Evolutionary conservation across 2,329 filamentous ascomycete genomes (phyloP).

Genomic region (Monosporascus sp.): DNA sequence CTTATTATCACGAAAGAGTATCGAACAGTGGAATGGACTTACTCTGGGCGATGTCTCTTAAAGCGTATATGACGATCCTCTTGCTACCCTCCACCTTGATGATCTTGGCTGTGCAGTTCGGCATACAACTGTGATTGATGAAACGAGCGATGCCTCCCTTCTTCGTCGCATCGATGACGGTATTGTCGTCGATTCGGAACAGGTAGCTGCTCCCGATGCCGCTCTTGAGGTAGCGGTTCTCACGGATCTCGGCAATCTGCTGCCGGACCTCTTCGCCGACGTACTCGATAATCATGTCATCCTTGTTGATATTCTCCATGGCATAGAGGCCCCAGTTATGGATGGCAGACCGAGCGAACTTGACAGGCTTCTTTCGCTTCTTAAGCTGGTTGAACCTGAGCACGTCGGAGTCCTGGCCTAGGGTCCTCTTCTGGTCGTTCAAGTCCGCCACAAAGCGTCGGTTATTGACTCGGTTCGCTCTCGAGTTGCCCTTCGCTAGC

Average conservation of each 20-base stretch:
- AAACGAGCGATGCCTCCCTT: constrained; percentile 97
- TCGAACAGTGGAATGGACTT: constrained; percentile 37
- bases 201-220: constrained; percentile 96
- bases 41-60: constrained; percentile 94
- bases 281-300: constrained; percentile 99
- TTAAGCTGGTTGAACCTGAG: constrained; percentile 98
- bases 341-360: constrained; percentile 94
- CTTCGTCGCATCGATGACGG: constrained; percentile 96
- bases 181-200: constrained; percentile 96
- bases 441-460: constrained; percentile 91
- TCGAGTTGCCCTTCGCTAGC: constrained; percentile 81
- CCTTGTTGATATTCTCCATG: constrained; percentile 93
- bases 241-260: constrained; percentile 93
- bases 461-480: constrained; percentile 92
- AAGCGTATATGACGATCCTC: constrained; percentile 96
- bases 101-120: constrained; percentile 98
- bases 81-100: constrained; percentile 98
- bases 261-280: constrained; percentile 96
- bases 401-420: constrained; percentile 80
- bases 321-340: constrained; percentile 99
- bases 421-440: constrained; percentile 86
- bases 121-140: constrained; percentile 98
- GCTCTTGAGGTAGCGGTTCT: constrained; percentile 87
- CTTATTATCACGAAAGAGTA: constrained; percentile 11
- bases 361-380: constrained; percentile 98